Conservation (phyloP, 192 early-diverging fungal species). For the Irineochytrium annulatum region DNA sequence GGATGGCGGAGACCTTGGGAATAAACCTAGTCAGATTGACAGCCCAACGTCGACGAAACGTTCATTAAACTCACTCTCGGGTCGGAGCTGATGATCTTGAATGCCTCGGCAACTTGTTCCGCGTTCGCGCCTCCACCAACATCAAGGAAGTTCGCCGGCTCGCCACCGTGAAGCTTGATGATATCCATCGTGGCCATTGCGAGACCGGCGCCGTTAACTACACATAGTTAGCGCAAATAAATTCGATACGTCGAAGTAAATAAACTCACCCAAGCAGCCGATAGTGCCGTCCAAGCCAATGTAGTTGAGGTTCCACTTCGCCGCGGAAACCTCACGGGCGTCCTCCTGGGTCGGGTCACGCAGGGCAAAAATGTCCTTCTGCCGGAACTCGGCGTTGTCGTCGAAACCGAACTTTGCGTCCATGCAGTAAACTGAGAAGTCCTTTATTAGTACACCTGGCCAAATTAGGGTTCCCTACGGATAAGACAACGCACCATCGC, state of each 20-base stretch:
- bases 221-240: constrained; percentile 3
- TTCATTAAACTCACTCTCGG: constrained; percentile 56
- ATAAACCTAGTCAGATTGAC: not conserved
- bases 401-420: constrained; percentile 99
- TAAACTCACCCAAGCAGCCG: constrained; percentile 77
- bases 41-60: too few relatives aligned
- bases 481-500: constrained; percentile 54
- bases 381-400: constrained; percentile 98
- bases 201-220: constrained; percentile 94
- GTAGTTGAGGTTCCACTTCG: constrained; percentile 98
- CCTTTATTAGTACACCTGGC: too few relatives aligned
- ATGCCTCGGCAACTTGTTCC: constrained; percentile 95
- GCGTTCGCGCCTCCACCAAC: constrained; percentile 95
- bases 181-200: constrained; percentile 99
- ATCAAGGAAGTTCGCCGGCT: constrained; percentile 99
- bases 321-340: constrained; percentile 92
- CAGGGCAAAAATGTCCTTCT: constrained; percentile 81
- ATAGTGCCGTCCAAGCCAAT: constrained; percentile 98
- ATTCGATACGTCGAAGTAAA: not conserved
- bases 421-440: constrained; percentile 76
- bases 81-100: constrained; percentile 98
- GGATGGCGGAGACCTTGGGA: constrained; percentile 73
- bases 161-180: constrained; percentile 97
- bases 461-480: too few relatives aligned
- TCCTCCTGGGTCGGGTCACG: constrained; percentile 96